A percentile compares a stretch with the other conserved stretches of the same genome.
Conservation (phyloP, 371 early-diverging fungal genomes). For the Saksenaea vasiformis region DNA sequence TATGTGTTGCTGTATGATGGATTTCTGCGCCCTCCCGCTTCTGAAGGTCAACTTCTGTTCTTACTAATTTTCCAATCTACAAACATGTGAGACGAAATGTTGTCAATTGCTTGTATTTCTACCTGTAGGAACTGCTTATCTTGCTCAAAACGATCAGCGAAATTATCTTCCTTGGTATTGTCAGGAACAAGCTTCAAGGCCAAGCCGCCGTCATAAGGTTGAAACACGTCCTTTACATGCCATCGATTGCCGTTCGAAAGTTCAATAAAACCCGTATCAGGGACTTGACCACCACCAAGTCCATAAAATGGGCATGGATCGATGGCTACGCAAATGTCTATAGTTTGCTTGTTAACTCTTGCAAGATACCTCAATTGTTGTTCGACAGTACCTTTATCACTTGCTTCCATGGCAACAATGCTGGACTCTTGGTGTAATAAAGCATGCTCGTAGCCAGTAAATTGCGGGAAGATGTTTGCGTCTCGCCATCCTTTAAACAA, state of each 20-base stretch:
- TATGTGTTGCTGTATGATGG: slow-evolving; percentile 82
- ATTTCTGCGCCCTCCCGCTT: slow-evolving; percentile 64
- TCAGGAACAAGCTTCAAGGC: slow-evolving; percentile 30
- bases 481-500: slow-evolving; percentile 40
- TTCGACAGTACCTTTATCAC: slow-evolving; percentile 32
- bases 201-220: slow-evolving; percentile 59
- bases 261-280: slow-evolving; percentile 59
- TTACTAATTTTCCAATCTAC: slow-evolving; percentile 39
- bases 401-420: slow-evolving; percentile 51
- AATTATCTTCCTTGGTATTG: slow-evolving; percentile 2
- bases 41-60: slow-evolving; percentile 51
- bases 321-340: slow-evolving; percentile 54
- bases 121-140: slow-evolving; percentile 49
- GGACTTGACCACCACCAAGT: slow-evolving; percentile 74
- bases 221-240: slow-evolving; percentile 53
- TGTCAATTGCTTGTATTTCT: slow-evolving; percentile 8
- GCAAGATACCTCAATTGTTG: not conserved
- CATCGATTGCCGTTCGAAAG: slow-evolving; percentile 51
- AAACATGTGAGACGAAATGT: not conserved
- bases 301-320: slow-evolving; percentile 80
- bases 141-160: slow-evolving; percentile 23
- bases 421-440: slow-evolving; percentile 51
- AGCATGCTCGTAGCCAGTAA: slow-evolving; percentile 56
- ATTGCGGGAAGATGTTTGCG: slow-evolving; percentile 47
- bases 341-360: slow-evolving; percentile 8